Evolutionary conservation across 148 eudicot genomes (phyloP).

Genomic region (Fallopia convolvulus): DNA sequence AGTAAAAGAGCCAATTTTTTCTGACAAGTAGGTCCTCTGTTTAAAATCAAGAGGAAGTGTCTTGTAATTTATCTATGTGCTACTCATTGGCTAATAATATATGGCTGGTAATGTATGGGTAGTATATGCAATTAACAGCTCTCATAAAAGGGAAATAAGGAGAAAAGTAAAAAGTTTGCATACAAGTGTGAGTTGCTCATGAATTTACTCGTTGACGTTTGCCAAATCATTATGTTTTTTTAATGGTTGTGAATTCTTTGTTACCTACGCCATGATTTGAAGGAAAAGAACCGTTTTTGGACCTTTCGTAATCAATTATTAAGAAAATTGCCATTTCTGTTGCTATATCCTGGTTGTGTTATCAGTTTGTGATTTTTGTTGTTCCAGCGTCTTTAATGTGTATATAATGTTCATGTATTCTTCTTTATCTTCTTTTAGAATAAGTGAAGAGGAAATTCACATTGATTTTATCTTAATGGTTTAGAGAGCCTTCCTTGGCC

Average conservation of each 20-base stretch:
- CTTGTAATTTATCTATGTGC: background rate
- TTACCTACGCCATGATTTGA: background rate
- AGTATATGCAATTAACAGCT: background rate
- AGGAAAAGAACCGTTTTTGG: background rate
- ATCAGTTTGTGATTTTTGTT: background rate
- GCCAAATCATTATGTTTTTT: background rate
- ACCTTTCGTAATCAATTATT: background rate
- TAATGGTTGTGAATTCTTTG: background rate
- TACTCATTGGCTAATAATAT: background rate
- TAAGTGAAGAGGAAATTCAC: background rate
- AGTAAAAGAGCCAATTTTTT: background rate
- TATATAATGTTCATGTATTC: background rate
- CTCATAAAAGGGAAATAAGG: background rate
- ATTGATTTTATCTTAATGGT: background rate
- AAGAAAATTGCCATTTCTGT: background rate
- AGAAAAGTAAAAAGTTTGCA: background rate
- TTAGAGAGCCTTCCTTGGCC: slow-evolving; percentile 46
- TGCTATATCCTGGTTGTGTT: background rate
- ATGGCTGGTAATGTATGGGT: background rate
- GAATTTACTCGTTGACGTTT: background rate
- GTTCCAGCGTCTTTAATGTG: background rate
- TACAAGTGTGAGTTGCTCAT: background rate
- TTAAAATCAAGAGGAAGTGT: background rate
- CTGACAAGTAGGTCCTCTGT: background rate
- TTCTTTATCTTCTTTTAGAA: background rate